Evolutionary conservation across 2,329 filamentous ascomycete species (phyloP), one percentile per base, ranked within the genome.

Genomic region (Stemphylium lycopersici): DNA sequence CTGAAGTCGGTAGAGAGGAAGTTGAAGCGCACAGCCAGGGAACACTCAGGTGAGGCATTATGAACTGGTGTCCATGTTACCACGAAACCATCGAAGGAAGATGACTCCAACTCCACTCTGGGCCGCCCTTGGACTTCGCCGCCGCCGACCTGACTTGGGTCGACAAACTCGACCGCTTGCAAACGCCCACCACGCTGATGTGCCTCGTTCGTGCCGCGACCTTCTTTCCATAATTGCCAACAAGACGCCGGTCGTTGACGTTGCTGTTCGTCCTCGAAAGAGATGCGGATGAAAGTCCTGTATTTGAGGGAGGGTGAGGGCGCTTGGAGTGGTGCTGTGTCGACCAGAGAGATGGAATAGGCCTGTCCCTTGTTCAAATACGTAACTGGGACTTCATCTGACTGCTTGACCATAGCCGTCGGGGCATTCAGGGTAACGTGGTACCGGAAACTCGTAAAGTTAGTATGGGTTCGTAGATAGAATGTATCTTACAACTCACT

Each of bases 1-100:
- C 93, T 98, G 73, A 98, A 99, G 72, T 99, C 95, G 7, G 95
- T 99, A 0, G 95, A 99, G 0, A 99, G 81, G 71, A 99, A 99
- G 78, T 99, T 99, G 82, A 98, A 99, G 40, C 95, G 90, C 11
- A 98, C 91, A 7, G 92, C 90, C 51, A 99, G 86, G 43, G 87
- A 90, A 73, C 92, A 95, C 66, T 97, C 92, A 3, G 89, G 80
- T 0, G 80, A 76, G 0, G 87, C 87, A 43, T 87, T 88, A 37
- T 84, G 76, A n/a, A 67, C 65, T 0, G 91, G 89, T 0, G 88
- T 90, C 93, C 93, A 98, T 5, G 88, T 85, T 4, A 98, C 91
- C 6, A 89, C 93, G 72, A 98, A 98, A 0, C 93, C 93, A 70
- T 98, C 93, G 62, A 97, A 97, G 0, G 92, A 96, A 3, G 90